Evolutionary conservation across 495 filamentous ascomycete species (phyloP).

Genomic region (Xanthoparmelia taractica): DNA sequence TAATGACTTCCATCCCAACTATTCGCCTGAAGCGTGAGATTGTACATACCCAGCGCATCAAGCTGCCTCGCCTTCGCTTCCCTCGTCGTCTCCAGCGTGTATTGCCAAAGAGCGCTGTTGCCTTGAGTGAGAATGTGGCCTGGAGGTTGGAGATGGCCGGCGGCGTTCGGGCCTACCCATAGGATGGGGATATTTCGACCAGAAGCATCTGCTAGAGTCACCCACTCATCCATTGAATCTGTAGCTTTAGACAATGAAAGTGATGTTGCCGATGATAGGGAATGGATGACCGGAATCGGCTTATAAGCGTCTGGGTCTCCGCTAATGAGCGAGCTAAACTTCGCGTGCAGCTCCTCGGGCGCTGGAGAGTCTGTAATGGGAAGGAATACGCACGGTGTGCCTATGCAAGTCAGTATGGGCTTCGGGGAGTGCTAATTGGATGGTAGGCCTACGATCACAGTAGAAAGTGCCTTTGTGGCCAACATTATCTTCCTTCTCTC

Average conservation of each 20-base stretch:
- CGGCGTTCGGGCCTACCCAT: slow-evolving; percentile 44
- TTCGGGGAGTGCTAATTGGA: background rate
- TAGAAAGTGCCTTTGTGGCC: slow-evolving; percentile 25
- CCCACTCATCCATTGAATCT: slow-evolving; percentile 42
- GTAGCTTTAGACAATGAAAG: slow-evolving; percentile 33
- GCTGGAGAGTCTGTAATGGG: slow-evolving; percentile 33
- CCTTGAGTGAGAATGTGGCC: slow-evolving; percentile 32
- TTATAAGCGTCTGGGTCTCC: slow-evolving; percentile 34
- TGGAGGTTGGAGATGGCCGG: slow-evolving; percentile 33
- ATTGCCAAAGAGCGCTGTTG: slow-evolving; percentile 39
- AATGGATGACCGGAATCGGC: slow-evolving; percentile 41
- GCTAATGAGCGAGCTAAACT: slow-evolving; percentile 27
- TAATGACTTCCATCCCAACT: slow-evolving; percentile 39
- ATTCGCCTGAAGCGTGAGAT: slow-evolving; percentile 40
- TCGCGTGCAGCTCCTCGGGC: slow-evolving; percentile 25
- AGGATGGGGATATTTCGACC: slow-evolving; percentile 40
- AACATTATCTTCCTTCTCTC: slow-evolving; percentile 18
- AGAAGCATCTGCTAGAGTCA: slow-evolving; percentile 32
- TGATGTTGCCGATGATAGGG: slow-evolving; percentile 34
- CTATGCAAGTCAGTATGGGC: slow-evolving; percentile 23
- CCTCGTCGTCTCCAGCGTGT: slow-evolving; percentile 34
- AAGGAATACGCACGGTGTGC: slow-evolving; percentile 37
- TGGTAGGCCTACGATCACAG: slow-evolving; percentile 22
- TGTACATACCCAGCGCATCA: slow-evolving; percentile 43
- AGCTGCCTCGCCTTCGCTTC: slow-evolving; percentile 35